Evolutionary conservation across 805 yeast genomes (phyloP).

Genomic region (Zygosaccharomyces siamensis): DNA sequence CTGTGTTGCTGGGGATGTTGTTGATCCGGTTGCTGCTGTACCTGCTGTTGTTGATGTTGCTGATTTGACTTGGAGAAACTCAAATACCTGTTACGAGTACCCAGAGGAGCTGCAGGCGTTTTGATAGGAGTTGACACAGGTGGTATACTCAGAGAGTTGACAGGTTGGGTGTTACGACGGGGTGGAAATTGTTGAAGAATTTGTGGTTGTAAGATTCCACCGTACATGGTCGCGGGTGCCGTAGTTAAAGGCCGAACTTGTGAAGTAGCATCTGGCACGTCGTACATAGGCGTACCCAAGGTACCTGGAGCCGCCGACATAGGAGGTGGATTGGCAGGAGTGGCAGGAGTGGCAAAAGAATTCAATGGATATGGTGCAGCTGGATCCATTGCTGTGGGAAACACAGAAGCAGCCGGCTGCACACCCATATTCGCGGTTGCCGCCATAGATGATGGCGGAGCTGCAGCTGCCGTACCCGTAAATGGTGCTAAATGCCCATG

Average conservation of each 20-base stretch:
- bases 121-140: conserved; percentile 5
- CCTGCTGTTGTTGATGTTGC: conserved; percentile 14
- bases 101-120: conserved; percentile 2
- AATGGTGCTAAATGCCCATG: conserved; percentile 21
- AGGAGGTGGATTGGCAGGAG: neutral
- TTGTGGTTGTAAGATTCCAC: conserved; percentile 4
- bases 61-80: conserved; percentile 9
- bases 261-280: conserved; percentile 4
- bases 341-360: neutral
- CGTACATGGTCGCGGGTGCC: conserved; percentile 13
- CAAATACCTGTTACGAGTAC: conserved; percentile 11
- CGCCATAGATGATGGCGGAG: neutral
- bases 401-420: conserved; percentile 5
- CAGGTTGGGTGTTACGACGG: conserved; percentile 15
- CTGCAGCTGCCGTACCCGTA: neutral
- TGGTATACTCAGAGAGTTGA: conserved; percentile 8
- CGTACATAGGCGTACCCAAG: conserved; percentile 2
- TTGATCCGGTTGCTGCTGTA: conserved; percentile 10
- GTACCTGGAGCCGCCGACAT: neutral
- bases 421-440: conserved; percentile 1
- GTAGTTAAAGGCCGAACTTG: conserved; percentile 7
- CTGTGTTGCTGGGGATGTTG: neutral
- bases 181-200: conserved; percentile 5
- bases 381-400: conserved; percentile 9
- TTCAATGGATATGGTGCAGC: neutral